These are phyloP conservation scores for Piper longum DNA, from an alignment of 164 flowering plant species.

Conservation along the genomic window DNA sequence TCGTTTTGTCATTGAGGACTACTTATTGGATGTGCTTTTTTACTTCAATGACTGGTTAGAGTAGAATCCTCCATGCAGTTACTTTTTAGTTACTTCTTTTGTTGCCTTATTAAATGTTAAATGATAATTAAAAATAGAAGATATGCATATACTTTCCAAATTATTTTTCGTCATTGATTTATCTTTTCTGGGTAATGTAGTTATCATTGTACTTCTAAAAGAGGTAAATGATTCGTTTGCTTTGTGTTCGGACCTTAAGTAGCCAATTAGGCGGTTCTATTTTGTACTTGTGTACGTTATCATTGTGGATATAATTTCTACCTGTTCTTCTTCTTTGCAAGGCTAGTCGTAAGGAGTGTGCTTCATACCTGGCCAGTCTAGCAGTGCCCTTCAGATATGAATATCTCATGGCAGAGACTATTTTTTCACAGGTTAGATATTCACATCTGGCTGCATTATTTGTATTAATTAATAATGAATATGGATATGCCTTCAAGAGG, in stretches of 20 bases:
- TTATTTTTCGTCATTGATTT: too few species aligned
- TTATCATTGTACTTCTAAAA: too few species aligned
- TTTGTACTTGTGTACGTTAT: too few species aligned
- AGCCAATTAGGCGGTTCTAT: too few species aligned
- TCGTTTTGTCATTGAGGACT: conserved; percentile 86
- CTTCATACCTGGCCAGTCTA: conserved; percentile 75
- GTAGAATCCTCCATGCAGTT: neutral
- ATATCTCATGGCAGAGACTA: conserved; percentile 96
- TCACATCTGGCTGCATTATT: neutral
- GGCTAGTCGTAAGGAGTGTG: conserved; percentile 99
- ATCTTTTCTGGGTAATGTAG: too few species aligned
- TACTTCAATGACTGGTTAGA: conserved; percentile 95
- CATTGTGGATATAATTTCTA: neutral
- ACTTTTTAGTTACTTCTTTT: neutral
- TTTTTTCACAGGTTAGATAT: conserved; percentile 79
- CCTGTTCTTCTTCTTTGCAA: conserved; percentile 26
- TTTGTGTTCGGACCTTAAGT: too few species aligned
- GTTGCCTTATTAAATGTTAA: too few species aligned
- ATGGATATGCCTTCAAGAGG: too few species aligned
- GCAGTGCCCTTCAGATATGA: conserved; percentile 97
- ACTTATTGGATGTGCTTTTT: conserved; percentile 81
- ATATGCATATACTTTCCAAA: too few species aligned
- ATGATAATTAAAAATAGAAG: too few species aligned
- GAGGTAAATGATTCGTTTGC: too few species aligned
- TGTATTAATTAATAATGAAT: too few species aligned